Percentiles rank a stretch among this genome's conserved stretches.
Conservation (phyloP, 306 rosid species). For the Castanea mollissima region DNA sequence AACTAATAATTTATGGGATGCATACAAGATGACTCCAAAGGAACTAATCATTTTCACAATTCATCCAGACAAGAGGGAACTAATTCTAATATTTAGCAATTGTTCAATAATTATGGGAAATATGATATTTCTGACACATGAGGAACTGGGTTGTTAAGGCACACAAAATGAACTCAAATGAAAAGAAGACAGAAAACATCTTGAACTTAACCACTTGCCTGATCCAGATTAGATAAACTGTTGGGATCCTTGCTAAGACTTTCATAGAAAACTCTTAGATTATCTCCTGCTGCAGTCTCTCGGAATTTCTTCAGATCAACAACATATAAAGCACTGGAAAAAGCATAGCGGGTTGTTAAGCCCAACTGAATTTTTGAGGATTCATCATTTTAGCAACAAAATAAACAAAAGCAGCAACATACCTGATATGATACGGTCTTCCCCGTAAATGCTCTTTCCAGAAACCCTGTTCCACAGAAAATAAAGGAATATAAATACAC, state of each 20-base stretch:
- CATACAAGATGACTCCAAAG: not conserved
- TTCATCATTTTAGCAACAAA: slow-evolving; percentile 13
- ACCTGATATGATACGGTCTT: slow-evolving; percentile 92
- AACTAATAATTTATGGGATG: not conserved
- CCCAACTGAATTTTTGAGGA: slow-evolving; percentile 4
- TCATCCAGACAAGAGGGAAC: not conserved
- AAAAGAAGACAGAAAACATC: not conserved
- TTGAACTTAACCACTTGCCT: slow-evolving; percentile 52
- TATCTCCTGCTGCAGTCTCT: slow-evolving; percentile 98
- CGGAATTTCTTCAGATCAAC: slow-evolving; percentile 93
- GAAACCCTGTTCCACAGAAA: slow-evolving; percentile 67
- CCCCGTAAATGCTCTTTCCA: slow-evolving; percentile 99
- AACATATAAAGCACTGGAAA: slow-evolving; percentile 89
- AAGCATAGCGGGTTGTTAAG: slow-evolving; percentile 9
- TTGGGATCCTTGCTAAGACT: slow-evolving; percentile 99
- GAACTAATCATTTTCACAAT: not conserved
- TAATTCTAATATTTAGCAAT: not conserved
- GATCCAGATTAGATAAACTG: slow-evolving; percentile 94
- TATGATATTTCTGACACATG: not conserved
- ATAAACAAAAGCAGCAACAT: slow-evolving; percentile 18
- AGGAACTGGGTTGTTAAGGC: not conserved
- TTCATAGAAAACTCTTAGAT: slow-evolving; percentile 97
- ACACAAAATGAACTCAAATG: not conserved
- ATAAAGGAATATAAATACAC: slow-evolving; percentile 14
- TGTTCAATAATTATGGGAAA: not conserved